Evolutionary conservation across 768 basidiomycete species (phyloP), one percentile per base, ranked within the genome.

Genomic region (Naematelia encephala): DNA sequence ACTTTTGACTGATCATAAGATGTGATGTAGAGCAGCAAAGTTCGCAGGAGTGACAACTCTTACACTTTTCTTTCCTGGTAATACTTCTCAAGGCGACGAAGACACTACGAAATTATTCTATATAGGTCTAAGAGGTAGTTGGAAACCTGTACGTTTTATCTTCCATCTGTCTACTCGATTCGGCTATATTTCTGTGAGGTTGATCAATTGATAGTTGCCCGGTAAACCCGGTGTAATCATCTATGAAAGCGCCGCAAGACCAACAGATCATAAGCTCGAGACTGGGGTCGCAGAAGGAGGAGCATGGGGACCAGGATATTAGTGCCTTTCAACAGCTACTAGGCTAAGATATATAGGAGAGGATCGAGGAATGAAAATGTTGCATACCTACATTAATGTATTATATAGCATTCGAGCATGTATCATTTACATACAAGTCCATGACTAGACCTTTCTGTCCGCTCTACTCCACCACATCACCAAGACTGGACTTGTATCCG

Each of bases 211-310:
- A 13, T 67, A 93, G 90, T 82, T 87, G 44, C 91, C 88, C 69
- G 80, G 80, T 51, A 84, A 86, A 60, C 89, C 91, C 0, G 82
- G 90, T 39, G 83, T 93, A 56, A 87, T 90, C 0, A 85, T 94
- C 12, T 96, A 94, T 67, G 92, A 96, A 76, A 79, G 88, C 0
- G 87, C 88, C 63, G 88, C 92, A 8, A 91, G 91, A 64, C 79
- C 88, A 27, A 88, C 90, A 0, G 92, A 94, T 73, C 92, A 94
- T 65, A 82, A 66, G 51, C n/a, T 67, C 19, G 27, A 48, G 45
- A 12, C 51, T 8, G 34, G 34, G 16, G 28, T 23, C 10, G 21
- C 50, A 21, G 50, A 23, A 23, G 28, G 26, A 12, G 50, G 12
- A 21, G 46, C 16, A 8, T 39, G 8, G 8, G 8, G 34, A 39